A percentile compares a stretch with the other conserved stretches of the same genome.
These are phyloP conservation scores for Amanita pseudoporphyria DNA, from an alignment of 768 basidiomycete species.

Conservation along the genomic window DNA sequence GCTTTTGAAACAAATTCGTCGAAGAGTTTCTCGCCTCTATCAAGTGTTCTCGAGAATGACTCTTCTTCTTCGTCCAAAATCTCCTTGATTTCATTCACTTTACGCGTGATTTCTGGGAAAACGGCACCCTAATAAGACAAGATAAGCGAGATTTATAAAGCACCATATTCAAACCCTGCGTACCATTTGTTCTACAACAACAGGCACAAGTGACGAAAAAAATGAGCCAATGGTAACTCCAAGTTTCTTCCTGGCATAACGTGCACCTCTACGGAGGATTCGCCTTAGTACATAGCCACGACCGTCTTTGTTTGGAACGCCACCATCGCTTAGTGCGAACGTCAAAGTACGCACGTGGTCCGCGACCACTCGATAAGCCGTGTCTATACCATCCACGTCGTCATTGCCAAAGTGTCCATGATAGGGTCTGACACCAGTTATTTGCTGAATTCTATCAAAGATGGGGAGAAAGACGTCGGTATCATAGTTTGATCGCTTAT, in stretches of 20 bases:
- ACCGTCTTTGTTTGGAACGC: constrained; percentile 92
- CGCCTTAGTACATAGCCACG: constrained; percentile 95
- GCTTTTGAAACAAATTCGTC: constrained; percentile 75
- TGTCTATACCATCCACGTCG: constrained; percentile 93
- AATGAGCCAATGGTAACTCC: constrained; percentile 88
- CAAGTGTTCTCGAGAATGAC: constrained; percentile 94
- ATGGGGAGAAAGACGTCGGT: constrained; percentile 92
- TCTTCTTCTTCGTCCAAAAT: constrained; percentile 97
- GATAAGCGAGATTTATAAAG: constrained; percentile 1
- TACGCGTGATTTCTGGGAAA: constrained; percentile 91
- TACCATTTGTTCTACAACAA: constrained; percentile 84
- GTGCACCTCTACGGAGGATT: constrained; percentile 87
- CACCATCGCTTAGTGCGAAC: constrained; percentile 93
- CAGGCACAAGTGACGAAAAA: constrained; percentile 88
- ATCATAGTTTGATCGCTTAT: constrained; percentile 93
- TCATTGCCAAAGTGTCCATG: constrained; percentile 89
- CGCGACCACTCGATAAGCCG: constrained; percentile 93
- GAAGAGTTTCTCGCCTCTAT: constrained; percentile 93
- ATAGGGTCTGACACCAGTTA: constrained; percentile 85
- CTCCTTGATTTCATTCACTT: constrained; percentile 77
- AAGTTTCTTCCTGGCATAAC: constrained; percentile 93
- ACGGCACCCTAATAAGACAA: constrained; percentile 51
- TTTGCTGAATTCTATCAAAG: constrained; percentile 76
- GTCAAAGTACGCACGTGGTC: constrained; percentile 95
- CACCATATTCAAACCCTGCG: constrained; percentile 13